These are phyloP conservation scores for Cnidoscolus chayamansa DNA, from an alignment of 441 rosid genomes.

Conservation along the genomic window DNA sequence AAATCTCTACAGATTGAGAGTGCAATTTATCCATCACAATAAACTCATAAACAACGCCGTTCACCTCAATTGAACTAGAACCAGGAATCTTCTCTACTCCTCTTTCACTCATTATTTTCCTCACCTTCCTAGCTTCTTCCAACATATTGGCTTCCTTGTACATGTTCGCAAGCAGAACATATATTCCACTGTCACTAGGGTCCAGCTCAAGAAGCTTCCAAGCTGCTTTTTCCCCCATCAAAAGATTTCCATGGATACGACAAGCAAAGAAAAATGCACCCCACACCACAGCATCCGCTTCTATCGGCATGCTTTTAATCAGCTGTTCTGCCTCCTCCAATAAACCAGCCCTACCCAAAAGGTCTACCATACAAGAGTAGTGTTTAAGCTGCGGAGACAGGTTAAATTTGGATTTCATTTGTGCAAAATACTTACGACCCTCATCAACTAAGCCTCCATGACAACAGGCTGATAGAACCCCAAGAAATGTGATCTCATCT, in stretches of 20 bases:
- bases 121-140: slow-evolving; percentile 59
- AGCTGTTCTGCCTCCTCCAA: slow-evolving; percentile 67
- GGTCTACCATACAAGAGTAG: slow-evolving; percentile 87
- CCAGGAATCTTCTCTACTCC: slow-evolving; percentile 84
- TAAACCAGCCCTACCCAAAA: slow-evolving; percentile 76
- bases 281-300: slow-evolving; percentile 74
- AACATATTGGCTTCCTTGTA: slow-evolving; percentile 72
- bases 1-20: slow-evolving; percentile 41
- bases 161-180: slow-evolving; percentile 69
- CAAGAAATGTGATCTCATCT: slow-evolving; percentile 79
- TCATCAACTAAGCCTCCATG: slow-evolving; percentile 78
- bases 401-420: slow-evolving; percentile 58
- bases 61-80: slow-evolving; percentile 70
- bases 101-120: slow-evolving; percentile 68
- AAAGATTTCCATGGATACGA: slow-evolving; percentile 58
- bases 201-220: slow-evolving; percentile 71
- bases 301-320: slow-evolving; percentile 64
- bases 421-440: slow-evolving; percentile 58
- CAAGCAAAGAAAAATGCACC: slow-evolving; percentile 83
- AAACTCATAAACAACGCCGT: slow-evolving; percentile 59
- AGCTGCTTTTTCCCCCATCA: slow-evolving; percentile 68
- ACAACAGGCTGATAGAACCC: slow-evolving; percentile 74
- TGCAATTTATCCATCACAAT: slow-evolving; percentile 69
- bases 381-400: slow-evolving; percentile 61
- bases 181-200: slow-evolving; percentile 69